A percentile compares a stretch with the other conserved stretches of the same genome.
These are phyloP conservation scores for Myrmaecium sp. DNA, from an alignment of 2,329 filamentous ascomycete species.

Conservation along the genomic window DNA sequence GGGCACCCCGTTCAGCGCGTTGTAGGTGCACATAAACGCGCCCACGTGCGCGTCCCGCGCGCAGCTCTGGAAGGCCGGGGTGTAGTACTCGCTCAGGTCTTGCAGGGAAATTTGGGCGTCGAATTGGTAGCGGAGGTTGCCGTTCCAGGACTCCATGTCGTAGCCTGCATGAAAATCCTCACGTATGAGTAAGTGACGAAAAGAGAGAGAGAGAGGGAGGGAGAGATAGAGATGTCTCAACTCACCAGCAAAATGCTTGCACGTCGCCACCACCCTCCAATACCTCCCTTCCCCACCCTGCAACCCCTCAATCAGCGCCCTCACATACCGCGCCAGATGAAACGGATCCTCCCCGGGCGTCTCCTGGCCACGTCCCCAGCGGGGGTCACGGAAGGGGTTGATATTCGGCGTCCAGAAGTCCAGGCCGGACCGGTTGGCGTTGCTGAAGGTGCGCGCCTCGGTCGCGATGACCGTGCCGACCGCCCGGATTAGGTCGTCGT, in stretches of 20 bases:
- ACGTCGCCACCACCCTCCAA: conserved; percentile 26
- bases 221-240: conserved; percentile 11
- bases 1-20: conserved; percentile 48
- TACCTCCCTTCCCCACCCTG: conserved; percentile 23
- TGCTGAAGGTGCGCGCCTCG: conserved; percentile 49
- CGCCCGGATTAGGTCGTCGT: conserved; percentile 41
- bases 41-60: conserved; percentile 27
- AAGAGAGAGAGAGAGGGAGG: no score
- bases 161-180: conserved; percentile 4
- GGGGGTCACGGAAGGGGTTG: conserved; percentile 45
- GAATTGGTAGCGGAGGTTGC: conserved; percentile 27
- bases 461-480: conserved; percentile 40
- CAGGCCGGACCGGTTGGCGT: conserved; percentile 34
- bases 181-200: neutral
- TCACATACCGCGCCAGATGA: conserved; percentile 33
- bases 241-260: conserved; percentile 27
- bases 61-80: conserved; percentile 43
- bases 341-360: conserved; percentile 42
- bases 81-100: conserved; percentile 51
- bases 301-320: conserved; percentile 34
- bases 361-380: conserved; percentile 44
- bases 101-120: conserved; percentile 41
- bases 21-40: conserved; percentile 39
- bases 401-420: conserved; percentile 52
- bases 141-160: conserved; percentile 16